Evolutionary conservation across 441 rosid genomes (phyloP), one percentile per base, ranked within the genome.

Genomic region (Pelargonium myrrhifolium): DNA sequence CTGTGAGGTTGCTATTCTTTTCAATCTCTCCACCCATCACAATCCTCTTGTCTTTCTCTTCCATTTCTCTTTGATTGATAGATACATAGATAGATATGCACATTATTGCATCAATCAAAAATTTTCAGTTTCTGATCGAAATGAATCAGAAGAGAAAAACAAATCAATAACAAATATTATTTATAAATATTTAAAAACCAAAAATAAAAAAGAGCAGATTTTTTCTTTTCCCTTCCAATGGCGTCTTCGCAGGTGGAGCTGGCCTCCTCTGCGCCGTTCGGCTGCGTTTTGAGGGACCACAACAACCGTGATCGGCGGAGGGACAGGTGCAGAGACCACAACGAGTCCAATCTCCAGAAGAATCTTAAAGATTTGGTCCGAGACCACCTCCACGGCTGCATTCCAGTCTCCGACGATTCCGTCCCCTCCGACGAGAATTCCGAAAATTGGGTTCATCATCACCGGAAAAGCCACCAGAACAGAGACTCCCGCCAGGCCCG

Each of bases 361-460:
- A 89, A 89, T 78, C 80, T 90, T 20, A 82, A 87, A 62, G 87
- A 80, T 22, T 71, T 89, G 74, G 86, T 87, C 15, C 71, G 88
- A 72, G 96, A 84, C 70, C 87, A 77, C 71, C 80, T 88, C 66
- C 82, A 81, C 24, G 77, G 71, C 7, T 71, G 80, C 65, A 78
- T 76, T 43, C 70, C 84, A 9, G 73, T 75, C 21, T 71, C 82
- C 35, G 49, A 71, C 1, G 71, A 14, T 56, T 47, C 72, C 40
- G 45, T 6, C 55, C 4, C 68, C 18, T 62, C 68, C 20, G 9
- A 64, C 7, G 72, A 70, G 26, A 74, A 75, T 70, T 37, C 73
- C 65, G 61, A 1, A 31, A 60, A 60, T 20, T 71, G 22, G 17
- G 42, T n/a, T 73, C 53, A 45, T n/a, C 15, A n/a, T 20, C 56